A percentile compares a stretch with the other conserved stretches of the same genome.
Evolutionary conservation across 2,329 filamentous ascomycete genomes (phyloP).

Genomic region (Leptographium wingfieldii): DNA sequence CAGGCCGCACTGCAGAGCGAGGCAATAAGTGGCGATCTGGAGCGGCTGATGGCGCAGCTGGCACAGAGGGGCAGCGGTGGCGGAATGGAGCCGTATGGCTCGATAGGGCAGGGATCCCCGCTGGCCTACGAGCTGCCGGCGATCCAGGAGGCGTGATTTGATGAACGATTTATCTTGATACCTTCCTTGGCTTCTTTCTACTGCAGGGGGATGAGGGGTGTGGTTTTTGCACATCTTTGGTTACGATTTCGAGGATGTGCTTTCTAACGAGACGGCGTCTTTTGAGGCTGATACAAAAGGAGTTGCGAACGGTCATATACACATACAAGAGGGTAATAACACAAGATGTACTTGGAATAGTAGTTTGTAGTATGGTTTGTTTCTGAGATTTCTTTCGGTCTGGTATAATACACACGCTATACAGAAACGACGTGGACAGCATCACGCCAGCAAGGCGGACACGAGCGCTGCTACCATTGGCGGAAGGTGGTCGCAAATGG

Average conservation of each 20-base stretch:
- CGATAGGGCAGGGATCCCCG: background rate
- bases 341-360: background rate
- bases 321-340: background rate
- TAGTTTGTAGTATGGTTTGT: background rate
- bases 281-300: background rate
- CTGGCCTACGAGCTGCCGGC: constrained; percentile 1
- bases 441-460: too few relatives aligned
- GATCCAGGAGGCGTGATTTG: constrained; percentile 2
- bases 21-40: constrained; percentile 29
- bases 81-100: background rate
- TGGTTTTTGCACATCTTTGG: background rate
- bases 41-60: constrained; percentile 24
- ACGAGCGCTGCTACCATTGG: too few relatives aligned
- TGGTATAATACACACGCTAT: too few relatives aligned
- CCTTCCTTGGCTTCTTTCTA: background rate
- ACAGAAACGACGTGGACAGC: too few relatives aligned
- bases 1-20: constrained; percentile 27
- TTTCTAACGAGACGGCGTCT: background rate
- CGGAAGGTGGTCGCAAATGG: background rate
- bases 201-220: background rate
- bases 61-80: background rate
- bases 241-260: background rate
- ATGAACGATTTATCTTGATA: background rate
- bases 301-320: background rate
- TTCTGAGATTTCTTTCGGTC: background rate